Evolutionary conservation across 1,139 yeast genomes (phyloP), one percentile per base, ranked within the genome.

Genomic region (Arxiozyma heterogenica): DNA sequence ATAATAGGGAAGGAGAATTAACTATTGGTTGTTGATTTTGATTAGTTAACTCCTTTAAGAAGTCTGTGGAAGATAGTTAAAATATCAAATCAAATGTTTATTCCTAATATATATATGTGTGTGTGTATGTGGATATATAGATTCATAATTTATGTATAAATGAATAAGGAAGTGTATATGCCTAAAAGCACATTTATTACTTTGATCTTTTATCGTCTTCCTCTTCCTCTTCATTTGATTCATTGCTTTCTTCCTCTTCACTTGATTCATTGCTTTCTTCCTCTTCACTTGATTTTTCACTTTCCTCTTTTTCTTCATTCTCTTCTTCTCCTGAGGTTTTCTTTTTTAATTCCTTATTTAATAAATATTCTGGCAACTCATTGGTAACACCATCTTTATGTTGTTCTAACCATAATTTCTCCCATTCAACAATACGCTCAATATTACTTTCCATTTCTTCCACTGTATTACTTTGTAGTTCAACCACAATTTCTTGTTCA

Each of bases 371-470:
- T 43, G 72, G 58, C 3, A 64, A 49, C 53, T 71, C 75, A 55
- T 72, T 73, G 7, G 73, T 64, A 5, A 75, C 80, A 42, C 82
- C 82, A 3, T 75, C 66, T 41, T 76, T 72, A 59, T 80, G 75
- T 59, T 77, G 75, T 27, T 71, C 65, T 34, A 75, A 68, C 98
- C 98, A 93, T 61, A 79, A 77, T 50, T 78, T 76, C 27, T 79
- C 75, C 98, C 98, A 93, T 8, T 76, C 77, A 0, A 71, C 73
- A 15, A 93, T 78, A 60, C 98, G 77, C 23, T 80, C 86, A 12
- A 89, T 87, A 64, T 93, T 93, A 20, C 79, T 78, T 55, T 86
- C 95, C 77, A 89, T 78, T 50, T 90, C 84, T 51, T 86, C 94
- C 7, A 81, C 82, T 25, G 76, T 70, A 65, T 91, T 83, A 55